Evolutionary conservation across 306 rosid species (phyloP), one percentile per base, ranked within the genome.

Genomic region (Medicago truncatula): DNA sequence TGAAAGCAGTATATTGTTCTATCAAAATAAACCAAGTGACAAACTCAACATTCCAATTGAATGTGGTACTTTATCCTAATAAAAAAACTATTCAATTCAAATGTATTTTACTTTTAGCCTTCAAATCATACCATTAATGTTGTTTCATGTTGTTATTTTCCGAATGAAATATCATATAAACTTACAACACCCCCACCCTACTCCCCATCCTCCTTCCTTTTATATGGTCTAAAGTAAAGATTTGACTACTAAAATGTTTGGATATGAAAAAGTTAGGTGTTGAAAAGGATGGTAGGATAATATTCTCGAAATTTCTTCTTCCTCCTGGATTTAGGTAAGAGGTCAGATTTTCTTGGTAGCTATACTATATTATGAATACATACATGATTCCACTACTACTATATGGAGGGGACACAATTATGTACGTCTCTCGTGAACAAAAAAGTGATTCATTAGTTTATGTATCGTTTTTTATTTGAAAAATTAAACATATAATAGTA

Each of bases 241-340:
- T 39, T 9, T 75, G 81, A 76, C 81, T 56, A 49, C 52, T 80
- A 71, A 64, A 47, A 82, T 76, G 79, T 57, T 71, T 77, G 82
- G 16, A 64, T 77, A 28, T 73, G 85, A 38, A 77, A 81, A 76
- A 46, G 75, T 49, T 71, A 59, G 20, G 46, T 71, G 59, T 36
- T 53, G 75, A 72, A 65, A 71, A 49, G 7, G 82, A 76, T 68
- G 68, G 76, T 53, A 74, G 72, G 61, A 80, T 74, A 17, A 71
- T 62, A 54, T 62, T 71, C 75, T 76, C 1, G 64, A 52, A 71
- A 34, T 66, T 77, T 72, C 71, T 66, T 18, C 85, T 77, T 82
- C 85, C 20, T 64, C 40, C 50, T 57, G 75, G 76, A 77, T 58
- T 76, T 82, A 82, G 85, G 82, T 25, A 54, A 72, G 10, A 65